Conservation (phyloP, 257 asterid genomes). For the Ilex aquifolium region DNA sequence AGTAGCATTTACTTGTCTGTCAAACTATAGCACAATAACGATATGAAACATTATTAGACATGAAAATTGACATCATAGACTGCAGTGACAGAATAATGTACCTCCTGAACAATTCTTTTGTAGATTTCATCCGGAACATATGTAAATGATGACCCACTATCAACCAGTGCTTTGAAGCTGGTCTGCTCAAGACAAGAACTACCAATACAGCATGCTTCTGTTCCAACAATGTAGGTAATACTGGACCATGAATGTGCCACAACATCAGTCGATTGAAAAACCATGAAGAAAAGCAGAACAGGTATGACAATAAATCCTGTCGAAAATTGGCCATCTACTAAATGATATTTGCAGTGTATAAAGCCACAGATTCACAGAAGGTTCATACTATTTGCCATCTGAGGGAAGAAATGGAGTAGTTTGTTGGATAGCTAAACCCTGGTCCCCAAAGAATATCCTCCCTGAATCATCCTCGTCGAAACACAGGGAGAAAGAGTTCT, state of each 20-base stretch:
- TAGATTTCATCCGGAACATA: constrained; percentile 48
- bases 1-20: constrained; percentile 41
- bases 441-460: constrained; percentile 71
- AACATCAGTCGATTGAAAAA: constrained; percentile 7
- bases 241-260: constrained; percentile 11
- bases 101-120: constrained; percentile 50
- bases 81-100: constrained; percentile 12
- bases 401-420: constrained; percentile 50
- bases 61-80: constrained; percentile 3
- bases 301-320: too few species aligned
- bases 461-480: constrained; percentile 68
- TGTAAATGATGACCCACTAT: constrained; percentile 80
- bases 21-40: constrained; percentile 39
- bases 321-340: too few species aligned
- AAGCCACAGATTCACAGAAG: neutral
- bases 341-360: neutral
- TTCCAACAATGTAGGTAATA: constrained; percentile 42
- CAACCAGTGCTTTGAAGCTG: constrained; percentile 53
- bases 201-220: constrained; percentile 52
- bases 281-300: neutral
- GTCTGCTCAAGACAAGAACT: constrained; percentile 47
- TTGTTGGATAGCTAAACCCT: constrained; percentile 56
- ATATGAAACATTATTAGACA: neutral
- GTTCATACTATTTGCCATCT: constrained; percentile 39
- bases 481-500: constrained; percentile 74